Evolutionary conservation across 345 rosid genomes (phyloP), one percentile per base, ranked within the genome.

Genomic region (Euclidium syriacum): DNA sequence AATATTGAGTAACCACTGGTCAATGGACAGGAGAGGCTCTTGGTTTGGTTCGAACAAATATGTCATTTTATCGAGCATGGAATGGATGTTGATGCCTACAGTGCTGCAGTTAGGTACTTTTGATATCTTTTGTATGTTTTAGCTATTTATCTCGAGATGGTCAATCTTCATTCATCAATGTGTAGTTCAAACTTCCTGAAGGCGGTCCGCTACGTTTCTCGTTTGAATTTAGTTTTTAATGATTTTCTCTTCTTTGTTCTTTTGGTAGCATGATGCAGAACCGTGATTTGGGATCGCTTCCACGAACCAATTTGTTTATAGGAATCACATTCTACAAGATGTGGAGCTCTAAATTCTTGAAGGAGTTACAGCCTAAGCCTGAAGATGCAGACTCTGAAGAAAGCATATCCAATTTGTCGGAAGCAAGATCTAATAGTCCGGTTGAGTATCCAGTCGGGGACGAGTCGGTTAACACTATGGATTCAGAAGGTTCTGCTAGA

Each of bases 31-130:
- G 88, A 77, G 46, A 71, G 62, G 48, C 69, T 79, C 62, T 51
- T 62, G 66, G 82, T 92, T 71, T 80, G 81, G 66, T 72, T 81
- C 77, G 94, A 89, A 80, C 83, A 76, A 53, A 81, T 89, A 43
- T 71, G 83, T 48, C 83, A 77, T 65, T 74, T 68, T 49, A 68
- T 89, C 67, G 54, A 58, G 17, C 72, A 44, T 60, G 90, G 83
- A 41, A 40, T 77, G 72, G 68, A 74, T 15, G 74, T 53, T n/a
- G 85, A 69, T 34, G 94, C 89, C n/a, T 68, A 77, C 52, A 73
- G 58, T 35, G 77, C 77, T 80, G 79, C 76, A 36, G 27, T 71
- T 36, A 75, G 85, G 97, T 89, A 85, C 7, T 4, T 9, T 58
- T 48, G 6, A 4, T 47, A 49, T 16, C 58, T 62, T 39, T 43